Conservation (phyloP, 352 stramenopile species). For the Phytophthora ramorum region DNA sequence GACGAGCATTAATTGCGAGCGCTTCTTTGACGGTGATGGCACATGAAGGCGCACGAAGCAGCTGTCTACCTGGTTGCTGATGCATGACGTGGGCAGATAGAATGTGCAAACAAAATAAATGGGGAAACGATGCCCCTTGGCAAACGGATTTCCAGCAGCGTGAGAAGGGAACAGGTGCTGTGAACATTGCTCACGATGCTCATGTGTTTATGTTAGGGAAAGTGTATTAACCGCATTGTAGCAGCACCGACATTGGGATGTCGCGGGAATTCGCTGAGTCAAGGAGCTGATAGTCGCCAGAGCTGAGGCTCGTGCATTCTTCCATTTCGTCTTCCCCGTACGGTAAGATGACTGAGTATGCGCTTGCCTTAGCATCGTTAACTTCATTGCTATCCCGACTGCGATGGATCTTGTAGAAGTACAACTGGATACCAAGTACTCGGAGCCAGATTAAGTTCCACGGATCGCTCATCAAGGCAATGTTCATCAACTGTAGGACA, state of each 20-base stretch:
- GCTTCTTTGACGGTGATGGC: not conserved
- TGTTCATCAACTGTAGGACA: constrained; percentile 47
- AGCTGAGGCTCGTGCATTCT: constrained; percentile 25
- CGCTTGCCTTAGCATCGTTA: not conserved
- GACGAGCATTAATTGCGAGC: constrained; percentile 61
- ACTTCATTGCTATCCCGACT: not conserved
- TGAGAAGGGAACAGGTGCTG: constrained; percentile 9
- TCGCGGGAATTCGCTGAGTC: constrained; percentile 17
- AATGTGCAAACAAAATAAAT: constrained; percentile 41
- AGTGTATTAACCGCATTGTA: constrained; percentile 26
- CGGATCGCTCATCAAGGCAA: constrained; percentile 53
- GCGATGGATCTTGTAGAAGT: constrained; percentile 35
- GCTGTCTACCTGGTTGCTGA: constrained; percentile 19
- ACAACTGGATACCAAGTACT: constrained; percentile 35
- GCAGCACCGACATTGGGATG: constrained; percentile 15
- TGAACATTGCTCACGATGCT: not conserved
- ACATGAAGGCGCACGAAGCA: constrained; percentile 6
- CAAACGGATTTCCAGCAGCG: constrained; percentile 10
- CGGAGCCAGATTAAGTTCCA: constrained; percentile 41
- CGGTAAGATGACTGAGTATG: constrained; percentile 32
- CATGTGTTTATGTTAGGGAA: not conserved
- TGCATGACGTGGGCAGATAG: constrained; percentile 25
- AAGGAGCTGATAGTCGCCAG: constrained; percentile 20
- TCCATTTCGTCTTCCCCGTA: constrained; percentile 32
- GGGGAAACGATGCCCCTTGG: not conserved